Percentiles rank a stretch among this genome's conserved stretches.
Evolutionary conservation across 2,329 filamentous ascomycete genomes (phyloP).

Genomic region (Sclerotinia nivalis): DNA sequence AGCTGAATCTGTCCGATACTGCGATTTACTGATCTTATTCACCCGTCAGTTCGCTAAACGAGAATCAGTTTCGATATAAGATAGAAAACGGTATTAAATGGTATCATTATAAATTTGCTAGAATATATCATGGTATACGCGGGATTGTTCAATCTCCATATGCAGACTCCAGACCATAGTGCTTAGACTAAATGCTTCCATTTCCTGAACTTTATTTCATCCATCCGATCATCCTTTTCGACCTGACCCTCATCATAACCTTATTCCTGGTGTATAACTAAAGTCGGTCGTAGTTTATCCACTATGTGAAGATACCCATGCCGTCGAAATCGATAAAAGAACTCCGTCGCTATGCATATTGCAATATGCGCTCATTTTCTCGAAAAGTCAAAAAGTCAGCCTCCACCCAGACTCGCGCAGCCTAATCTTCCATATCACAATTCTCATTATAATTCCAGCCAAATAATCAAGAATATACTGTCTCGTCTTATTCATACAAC

Average conservation of each 20-base stretch:
- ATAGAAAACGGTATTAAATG: not conserved
- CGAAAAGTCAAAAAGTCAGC: not conserved
- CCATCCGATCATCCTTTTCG: not conserved
- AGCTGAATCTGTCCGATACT: not conserved
- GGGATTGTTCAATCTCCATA: not conserved
- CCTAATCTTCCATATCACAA: not conserved
- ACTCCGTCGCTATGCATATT: slow-evolving; percentile 35
- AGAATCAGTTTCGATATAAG: not conserved
- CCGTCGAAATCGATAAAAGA: slow-evolving; percentile 5
- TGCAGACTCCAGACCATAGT: not conserved
- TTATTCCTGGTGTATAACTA: not conserved
- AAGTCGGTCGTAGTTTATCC: not conserved
- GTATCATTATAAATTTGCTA: slow-evolving; percentile 9
- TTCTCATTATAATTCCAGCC: not conserved
- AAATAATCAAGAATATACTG: not conserved
- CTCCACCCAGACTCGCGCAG: not conserved
- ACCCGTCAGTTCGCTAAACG: not conserved
- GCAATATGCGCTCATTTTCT: not conserved
- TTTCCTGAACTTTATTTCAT: not conserved
- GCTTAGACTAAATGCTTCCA: not conserved
- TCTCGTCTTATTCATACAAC: slow-evolving; percentile 24
- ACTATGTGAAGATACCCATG: not conserved
- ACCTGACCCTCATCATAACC: not conserved
- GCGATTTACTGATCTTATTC: not conserved
- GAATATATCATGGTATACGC: not conserved